These are phyloP conservation scores for Corynascus novoguineensis DNA, from an alignment of 495 filamentous ascomycete genomes.

Conservation along the genomic window DNA sequence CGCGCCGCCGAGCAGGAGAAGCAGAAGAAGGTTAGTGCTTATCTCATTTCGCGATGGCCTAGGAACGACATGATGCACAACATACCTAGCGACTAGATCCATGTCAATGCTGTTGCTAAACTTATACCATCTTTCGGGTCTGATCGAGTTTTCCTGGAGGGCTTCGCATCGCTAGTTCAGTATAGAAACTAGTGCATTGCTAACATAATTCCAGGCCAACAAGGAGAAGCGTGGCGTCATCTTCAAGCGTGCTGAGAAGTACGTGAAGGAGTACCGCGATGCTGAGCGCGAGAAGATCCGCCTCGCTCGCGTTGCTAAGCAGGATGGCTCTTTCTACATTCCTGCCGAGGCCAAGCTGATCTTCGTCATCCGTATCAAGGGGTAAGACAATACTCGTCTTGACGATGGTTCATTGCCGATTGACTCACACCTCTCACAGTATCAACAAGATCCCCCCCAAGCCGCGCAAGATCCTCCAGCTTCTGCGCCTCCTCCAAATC, in stretches of 20 bases:
- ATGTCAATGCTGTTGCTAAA: constrained; percentile 91
- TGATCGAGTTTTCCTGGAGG: constrained; percentile 52
- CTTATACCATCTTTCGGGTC: constrained; percentile 98
- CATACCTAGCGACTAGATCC: constrained; percentile 81
- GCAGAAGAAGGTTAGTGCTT: constrained; percentile 79
- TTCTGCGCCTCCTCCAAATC: constrained; percentile 98
- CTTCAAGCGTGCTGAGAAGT: constrained; percentile 99
- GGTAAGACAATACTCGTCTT: constrained; percentile 40
- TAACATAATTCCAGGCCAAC: constrained; percentile 63
- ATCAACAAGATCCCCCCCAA: constrained; percentile 99
- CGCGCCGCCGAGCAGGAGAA: constrained; percentile 70
- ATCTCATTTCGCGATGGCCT: constrained; percentile 19
- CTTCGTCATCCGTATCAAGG: constrained; percentile 99
- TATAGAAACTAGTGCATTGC: constrained; percentile 20
- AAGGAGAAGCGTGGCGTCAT: constrained; percentile 96
- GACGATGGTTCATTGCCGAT: not conserved
- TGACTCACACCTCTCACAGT: constrained; percentile 45
- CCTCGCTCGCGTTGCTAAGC: constrained; percentile 78
- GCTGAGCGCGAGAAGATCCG: constrained; percentile 97
- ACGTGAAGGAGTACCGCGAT: constrained; percentile 98
- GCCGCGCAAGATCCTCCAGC: constrained; percentile 99
- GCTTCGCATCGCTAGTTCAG: constrained; percentile 11
- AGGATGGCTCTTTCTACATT: constrained; percentile 90
- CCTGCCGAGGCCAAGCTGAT: constrained; percentile 91
- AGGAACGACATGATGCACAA: constrained; percentile 52